These are phyloP conservation scores for Pseudocercospora macadamiae DNA, from an alignment of 2,329 filamentous ascomycete species.

Conservation along the genomic window DNA sequence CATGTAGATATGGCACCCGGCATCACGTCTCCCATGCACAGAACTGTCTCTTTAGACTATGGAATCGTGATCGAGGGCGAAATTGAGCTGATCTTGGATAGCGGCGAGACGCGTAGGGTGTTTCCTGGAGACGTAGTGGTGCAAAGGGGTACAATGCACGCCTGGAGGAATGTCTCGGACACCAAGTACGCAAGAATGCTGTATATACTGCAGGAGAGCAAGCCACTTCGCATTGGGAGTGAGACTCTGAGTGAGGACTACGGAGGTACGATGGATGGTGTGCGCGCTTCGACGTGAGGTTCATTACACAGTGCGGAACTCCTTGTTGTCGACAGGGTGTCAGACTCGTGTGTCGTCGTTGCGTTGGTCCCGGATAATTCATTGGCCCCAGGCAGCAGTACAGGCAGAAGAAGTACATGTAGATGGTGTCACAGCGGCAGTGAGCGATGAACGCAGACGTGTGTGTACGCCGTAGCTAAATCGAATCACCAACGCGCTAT, in stretches of 20 bases:
- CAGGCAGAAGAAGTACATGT: too few relatives aligned
- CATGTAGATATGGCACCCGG: slow-evolving; percentile 32
- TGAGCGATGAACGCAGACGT: too few relatives aligned
- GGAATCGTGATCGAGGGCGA: slow-evolving; percentile 39
- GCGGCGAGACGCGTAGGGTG: slow-evolving; percentile 36
- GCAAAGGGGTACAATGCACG: slow-evolving; percentile 40
- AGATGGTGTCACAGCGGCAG: too few relatives aligned
- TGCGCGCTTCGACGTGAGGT: slow-evolving; percentile 21
- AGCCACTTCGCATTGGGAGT: slow-evolving; percentile 31
- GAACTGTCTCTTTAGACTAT: slow-evolving; percentile 40
- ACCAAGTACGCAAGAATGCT: slow-evolving; percentile 39
- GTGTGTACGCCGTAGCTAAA: too few relatives aligned
- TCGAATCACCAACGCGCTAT: too few relatives aligned
- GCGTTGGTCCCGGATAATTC: too few relatives aligned
- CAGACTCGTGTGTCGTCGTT: too few relatives aligned
- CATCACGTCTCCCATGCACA: slow-evolving; percentile 34
- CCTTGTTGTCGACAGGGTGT: too few relatives aligned
- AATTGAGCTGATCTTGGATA: slow-evolving; percentile 38
- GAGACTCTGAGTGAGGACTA: slow-evolving; percentile 36
- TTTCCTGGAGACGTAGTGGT: slow-evolving; percentile 37
- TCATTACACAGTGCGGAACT: background rate
- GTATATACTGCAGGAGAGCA: slow-evolving; percentile 36
- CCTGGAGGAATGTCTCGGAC: slow-evolving; percentile 38
- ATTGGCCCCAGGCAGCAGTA: too few relatives aligned
- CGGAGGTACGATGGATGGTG: slow-evolving; percentile 33